Base-by-base conservation (phyloP, 768 basidiomycete genomes). In the Strobilomyces dryophilus region DNA sequence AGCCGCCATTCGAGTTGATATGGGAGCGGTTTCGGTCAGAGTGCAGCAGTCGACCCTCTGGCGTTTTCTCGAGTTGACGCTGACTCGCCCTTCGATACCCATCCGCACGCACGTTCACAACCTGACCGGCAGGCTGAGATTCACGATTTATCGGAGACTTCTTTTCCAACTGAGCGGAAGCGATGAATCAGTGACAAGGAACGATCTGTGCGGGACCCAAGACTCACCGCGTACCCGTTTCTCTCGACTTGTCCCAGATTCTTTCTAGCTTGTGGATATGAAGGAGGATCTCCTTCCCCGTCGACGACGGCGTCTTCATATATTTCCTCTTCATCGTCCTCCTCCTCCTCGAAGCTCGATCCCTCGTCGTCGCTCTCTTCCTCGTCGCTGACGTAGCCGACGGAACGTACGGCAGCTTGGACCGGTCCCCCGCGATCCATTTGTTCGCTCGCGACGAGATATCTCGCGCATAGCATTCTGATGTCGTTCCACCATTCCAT, bases 401-500 rank as follows among this genome's bases (percentile, higher is more conserved):
- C 94, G 3, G 85, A 79, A 47, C 94, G 76, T 17, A 99, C 97
- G 24, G 94, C 95, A 14, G 92, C 91, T 32, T 88, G 90, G 26
- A 98, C 88, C 0, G 93, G 93, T 3, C 95, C 97, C 36, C 84
- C 85, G 41, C 97, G 77, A 73, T 97, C 92, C 73, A 98, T 89
- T 66, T 84, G 80, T 74, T 98, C 97, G 58, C 87, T 90, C 32
- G 94, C 93, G 37, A 98, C 92, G 49, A 99, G 79, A 67, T 97
- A 98, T 56, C 92, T 72, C 20, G 94, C 92, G 62, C 93, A 95
- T 37, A 95, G 74, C 92, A 95, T 94, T 55, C 91, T 73, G 37
- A 95, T 77, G 66, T 98, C 97, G 66, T 98, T 98, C 97, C 97
- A 99, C 92, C 97, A 97, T 73, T 99, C 97, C 92, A 98, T 92